phyloP scores from a whole-genome alignment of 2,329 filamentous ascomycete species.

The Acephala macrosclerotiorum region DNA sequence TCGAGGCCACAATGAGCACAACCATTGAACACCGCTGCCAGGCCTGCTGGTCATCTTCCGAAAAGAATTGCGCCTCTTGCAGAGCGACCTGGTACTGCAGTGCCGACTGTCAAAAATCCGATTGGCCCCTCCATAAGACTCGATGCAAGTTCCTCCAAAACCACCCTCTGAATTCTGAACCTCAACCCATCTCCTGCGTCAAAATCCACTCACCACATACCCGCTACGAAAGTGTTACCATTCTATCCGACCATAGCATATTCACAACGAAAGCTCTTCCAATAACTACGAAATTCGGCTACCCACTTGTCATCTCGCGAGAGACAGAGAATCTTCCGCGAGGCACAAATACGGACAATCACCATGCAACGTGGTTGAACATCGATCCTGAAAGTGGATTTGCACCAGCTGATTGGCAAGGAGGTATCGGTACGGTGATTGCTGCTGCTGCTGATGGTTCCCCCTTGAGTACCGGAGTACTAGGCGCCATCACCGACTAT shows the following conservation, averaged over 20 bases:
- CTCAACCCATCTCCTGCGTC: conserved; percentile 10
- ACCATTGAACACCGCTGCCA: neutral
- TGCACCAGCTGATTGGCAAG: conserved; percentile 14
- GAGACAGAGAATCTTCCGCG: conserved; percentile 7
- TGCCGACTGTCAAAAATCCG: conserved; percentile 2
- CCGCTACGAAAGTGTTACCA: conserved; percentile 5
- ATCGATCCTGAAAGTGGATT: conserved; percentile 10
- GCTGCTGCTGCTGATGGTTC: conserved; percentile 13
- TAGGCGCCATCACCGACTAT: conserved; percentile 16
- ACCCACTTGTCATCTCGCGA: conserved; percentile 12
- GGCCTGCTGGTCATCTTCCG: neutral
- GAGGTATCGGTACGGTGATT: conserved; percentile 15
- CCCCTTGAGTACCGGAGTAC: neutral
- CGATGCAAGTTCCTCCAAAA: conserved; percentile 17
- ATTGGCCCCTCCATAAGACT: conserved; percentile 8
- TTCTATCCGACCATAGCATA: neutral
- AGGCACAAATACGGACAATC: conserved; percentile 2
- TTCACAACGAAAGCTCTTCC: conserved; percentile 12
- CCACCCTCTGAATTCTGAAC: neutral
- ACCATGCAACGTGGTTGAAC: conserved; percentile 15
- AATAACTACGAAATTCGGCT: conserved; percentile 11
- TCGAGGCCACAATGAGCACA: conserved; percentile 1
- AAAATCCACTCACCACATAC: conserved; percentile 8
- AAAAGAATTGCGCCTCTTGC: conserved; percentile 8
- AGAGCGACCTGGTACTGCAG: conserved; percentile 11